Base-by-base conservation (phyloP, 805 yeast genomes). In the Cyberlindnera mycetangii region DNA sequence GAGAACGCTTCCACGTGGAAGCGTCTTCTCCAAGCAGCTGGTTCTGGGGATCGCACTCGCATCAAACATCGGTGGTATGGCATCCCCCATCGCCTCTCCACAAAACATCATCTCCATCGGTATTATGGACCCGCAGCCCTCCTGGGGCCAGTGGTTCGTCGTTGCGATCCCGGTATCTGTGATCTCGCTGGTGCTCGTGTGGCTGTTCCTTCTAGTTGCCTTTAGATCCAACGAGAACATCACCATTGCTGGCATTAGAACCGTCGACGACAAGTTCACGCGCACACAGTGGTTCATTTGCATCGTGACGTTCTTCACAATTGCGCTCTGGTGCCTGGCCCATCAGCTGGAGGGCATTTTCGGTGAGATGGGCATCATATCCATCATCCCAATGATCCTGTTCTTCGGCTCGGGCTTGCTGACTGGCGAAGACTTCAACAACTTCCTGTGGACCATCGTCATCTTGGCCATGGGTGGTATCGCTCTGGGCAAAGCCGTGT, bases 381-480 rank as follows among this genome's bases (percentile, higher is more conserved):
- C 98, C 0, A 74, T 93, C 44, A 75, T 90, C 15, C 97, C 99
- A 10, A 76, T 92, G 58, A 75, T 89, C n/a, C 66, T 89, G n/a
- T 83, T 92, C 59, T 92, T 92, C 60, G 98, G 97, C 5, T 79
- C 96, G 0, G 97, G 97, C 1, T 66, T 90, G 16, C 69, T 92
- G 48, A 79, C 85, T 8, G 83, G 89, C 1, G 96, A 90, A 45
- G 99, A 92, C 61, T 89, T 92, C 66, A 92, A 93, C 66, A 92
- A 89, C 62, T 92, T 92, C 62, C 81, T 96, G 52, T 92, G 99
- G 99, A 89, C 95, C 5, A 93, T 92, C 55, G 93, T 93, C 9
- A 80, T 92, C 36, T 72, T 92, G 51, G 97, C 98, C 4, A 93
- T 92, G 99, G 99, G 99, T 25, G 99, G 99, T 50, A 78, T 92